These are phyloP conservation scores for Stephania cephalantha DNA, from an alignment of 164 flowering plant genomes.

Conservation along the genomic window DNA sequence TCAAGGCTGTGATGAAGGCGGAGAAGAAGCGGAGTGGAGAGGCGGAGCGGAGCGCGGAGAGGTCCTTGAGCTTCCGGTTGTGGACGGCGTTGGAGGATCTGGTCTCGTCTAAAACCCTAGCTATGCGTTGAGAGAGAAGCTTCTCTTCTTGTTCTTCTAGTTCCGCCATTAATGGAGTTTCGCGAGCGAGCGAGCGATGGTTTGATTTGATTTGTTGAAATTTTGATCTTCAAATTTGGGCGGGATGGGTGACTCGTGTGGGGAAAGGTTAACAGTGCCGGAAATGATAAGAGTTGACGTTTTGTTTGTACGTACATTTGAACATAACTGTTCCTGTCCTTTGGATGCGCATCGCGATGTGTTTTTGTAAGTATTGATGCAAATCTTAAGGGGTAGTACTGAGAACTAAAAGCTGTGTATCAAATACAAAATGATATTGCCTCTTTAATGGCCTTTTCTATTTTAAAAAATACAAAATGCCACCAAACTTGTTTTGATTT, in stretches of 20 bases:
- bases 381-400: too few species aligned
- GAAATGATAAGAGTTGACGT: neutral
- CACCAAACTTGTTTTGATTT: too few species aligned
- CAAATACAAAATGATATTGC: too few species aligned
- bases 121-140: conserved; percentile 33
- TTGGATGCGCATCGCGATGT: too few species aligned
- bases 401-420: too few species aligned
- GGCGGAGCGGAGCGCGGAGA: conserved; percentile 43
- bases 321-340: too few species aligned
- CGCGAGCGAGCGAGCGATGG: neutral
- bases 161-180: neutral
- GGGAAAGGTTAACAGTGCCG: neutral
- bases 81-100: conserved; percentile 61
- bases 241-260: neutral
- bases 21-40: conserved; percentile 37
- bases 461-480: too few species aligned
- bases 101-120: conserved; percentile 59
- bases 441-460: too few species aligned
- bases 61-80: conserved; percentile 75
- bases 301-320: neutral
- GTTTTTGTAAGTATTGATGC: too few species aligned
- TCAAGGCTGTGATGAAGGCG: conserved; percentile 54
- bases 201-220: neutral
- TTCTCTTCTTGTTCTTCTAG: conserved; percentile 12
- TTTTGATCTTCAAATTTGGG: neutral